Conservation (phyloP, 148 eudicot species). For the Amaranthus hypochondriacus region DNA sequence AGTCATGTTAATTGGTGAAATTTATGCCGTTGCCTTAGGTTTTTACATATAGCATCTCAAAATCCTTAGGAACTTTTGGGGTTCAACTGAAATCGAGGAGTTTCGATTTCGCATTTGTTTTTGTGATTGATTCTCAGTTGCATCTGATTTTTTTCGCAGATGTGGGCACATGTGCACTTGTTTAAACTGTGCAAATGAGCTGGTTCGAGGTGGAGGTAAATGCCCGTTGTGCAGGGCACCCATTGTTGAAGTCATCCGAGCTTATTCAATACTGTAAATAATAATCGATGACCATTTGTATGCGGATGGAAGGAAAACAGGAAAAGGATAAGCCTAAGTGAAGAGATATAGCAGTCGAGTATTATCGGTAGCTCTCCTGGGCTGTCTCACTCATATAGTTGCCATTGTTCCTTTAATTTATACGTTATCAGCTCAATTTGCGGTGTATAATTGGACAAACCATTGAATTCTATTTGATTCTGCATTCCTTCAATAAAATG, state of each 20-base stretch:
- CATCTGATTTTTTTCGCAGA: conserved; percentile 35
- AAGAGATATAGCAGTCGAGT: conserved; percentile 23
- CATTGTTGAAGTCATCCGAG: conserved; percentile 84
- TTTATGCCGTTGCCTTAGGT: not conserved
- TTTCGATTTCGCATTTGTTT: not conserved
- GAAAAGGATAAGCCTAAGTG: conserved; percentile 12
- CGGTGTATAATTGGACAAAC: conserved; percentile 18
- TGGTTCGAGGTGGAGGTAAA: conserved; percentile 87
- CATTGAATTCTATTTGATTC: conserved; percentile 16
- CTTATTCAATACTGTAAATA: conserved; percentile 86
- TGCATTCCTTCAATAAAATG: conserved; percentile 21
- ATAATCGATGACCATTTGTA: conserved; percentile 3
- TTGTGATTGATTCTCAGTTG: conserved; percentile 4
- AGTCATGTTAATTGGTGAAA: not conserved
- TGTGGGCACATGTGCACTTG: conserved; percentile 99
- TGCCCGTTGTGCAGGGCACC: conserved; percentile 99
- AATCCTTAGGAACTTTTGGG: not conserved
- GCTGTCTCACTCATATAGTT: not conserved
- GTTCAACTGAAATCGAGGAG: not conserved
- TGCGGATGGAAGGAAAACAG: conserved; percentile 4
- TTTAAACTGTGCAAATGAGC: conserved; percentile 83
- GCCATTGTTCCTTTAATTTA: conserved; percentile 11
- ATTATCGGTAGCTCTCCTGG: conserved; percentile 16
- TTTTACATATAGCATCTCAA: not conserved
- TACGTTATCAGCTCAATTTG: conserved; percentile 12